Conservation (phyloP, 2,329 filamentous ascomycete species). For the Botrytis cinerea region DNA sequence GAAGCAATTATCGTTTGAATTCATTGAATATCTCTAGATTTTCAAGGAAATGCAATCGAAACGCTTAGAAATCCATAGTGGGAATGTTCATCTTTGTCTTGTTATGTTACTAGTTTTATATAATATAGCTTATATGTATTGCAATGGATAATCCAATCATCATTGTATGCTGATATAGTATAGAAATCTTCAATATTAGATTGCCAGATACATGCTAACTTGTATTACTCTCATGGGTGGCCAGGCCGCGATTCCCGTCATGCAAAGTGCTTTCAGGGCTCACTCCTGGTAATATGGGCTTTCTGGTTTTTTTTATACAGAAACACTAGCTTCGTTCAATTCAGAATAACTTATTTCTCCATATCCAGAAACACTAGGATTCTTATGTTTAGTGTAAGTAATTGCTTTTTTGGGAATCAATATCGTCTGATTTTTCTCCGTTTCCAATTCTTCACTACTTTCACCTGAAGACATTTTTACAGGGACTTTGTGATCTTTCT, state of each 20-base stretch:
- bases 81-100: neutral
- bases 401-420: no score
- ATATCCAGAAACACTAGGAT: no score
- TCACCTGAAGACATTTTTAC: no score
- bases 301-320: no score
- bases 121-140: neutral
- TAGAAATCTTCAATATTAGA: neutral
- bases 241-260: neutral
- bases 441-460: no score
- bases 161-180: neutral
- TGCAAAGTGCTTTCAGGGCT: neutral
- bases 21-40: neutral
- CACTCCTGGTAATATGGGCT: no score
- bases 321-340: no score
- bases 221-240: neutral
- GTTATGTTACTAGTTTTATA: neutral
- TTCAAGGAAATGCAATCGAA: neutral
- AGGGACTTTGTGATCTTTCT: no score
- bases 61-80: neutral
- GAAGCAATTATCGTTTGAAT: neutral
- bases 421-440: no score
- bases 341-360: no score
- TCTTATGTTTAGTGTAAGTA: no score
- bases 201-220: neutral
- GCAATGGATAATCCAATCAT: neutral